Conservation (phyloP, 768 basidiomycete genomes). For the Chlorophyllum brunneum region DNA sequence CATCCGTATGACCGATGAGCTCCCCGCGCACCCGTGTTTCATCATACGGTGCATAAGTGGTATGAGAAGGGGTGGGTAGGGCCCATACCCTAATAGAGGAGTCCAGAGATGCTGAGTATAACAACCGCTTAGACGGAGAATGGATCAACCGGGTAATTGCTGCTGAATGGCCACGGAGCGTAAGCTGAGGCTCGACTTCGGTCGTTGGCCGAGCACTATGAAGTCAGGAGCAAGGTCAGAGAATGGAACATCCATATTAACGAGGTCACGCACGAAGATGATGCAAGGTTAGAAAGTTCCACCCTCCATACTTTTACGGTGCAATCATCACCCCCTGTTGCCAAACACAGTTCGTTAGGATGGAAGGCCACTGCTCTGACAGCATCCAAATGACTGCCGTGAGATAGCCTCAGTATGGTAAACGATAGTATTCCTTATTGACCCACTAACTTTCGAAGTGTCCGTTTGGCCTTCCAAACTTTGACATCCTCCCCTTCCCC, state of each 20-base stretch:
- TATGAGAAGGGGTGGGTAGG: constrained; percentile 69
- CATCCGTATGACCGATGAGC: constrained; percentile 91
- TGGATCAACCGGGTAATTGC: constrained; percentile 85
- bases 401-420: constrained; percentile 14
- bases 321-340: constrained; percentile 93
- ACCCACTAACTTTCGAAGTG: constrained; percentile 77
- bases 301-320: constrained; percentile 96
- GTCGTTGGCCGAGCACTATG: constrained; percentile 64
- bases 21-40: constrained; percentile 71
- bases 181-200: constrained; percentile 91
- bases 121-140: constrained; percentile 65
- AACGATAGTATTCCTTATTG: constrained; percentile 17
- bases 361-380: constrained; percentile 91
- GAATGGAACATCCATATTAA: constrained; percentile 6
- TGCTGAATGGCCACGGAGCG: constrained; percentile 89
- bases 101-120: constrained; percentile 93
- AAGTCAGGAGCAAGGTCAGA: constrained; percentile 16
- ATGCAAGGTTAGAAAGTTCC: constrained; percentile 71
- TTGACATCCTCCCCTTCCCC: constrained; percentile 68
- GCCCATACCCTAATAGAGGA: constrained; percentile 92
- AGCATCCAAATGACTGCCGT: constrained; percentile 84
- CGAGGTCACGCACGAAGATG: constrained; percentile 61
- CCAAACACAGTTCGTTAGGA: constrained; percentile 77
- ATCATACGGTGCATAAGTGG: constrained; percentile 91
- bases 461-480: constrained; percentile 83